Evolutionary conservation across 345 rosid species (phyloP), one percentile per base, ranked within the genome.

Genomic region (Lenwebbia sp.): DNA sequence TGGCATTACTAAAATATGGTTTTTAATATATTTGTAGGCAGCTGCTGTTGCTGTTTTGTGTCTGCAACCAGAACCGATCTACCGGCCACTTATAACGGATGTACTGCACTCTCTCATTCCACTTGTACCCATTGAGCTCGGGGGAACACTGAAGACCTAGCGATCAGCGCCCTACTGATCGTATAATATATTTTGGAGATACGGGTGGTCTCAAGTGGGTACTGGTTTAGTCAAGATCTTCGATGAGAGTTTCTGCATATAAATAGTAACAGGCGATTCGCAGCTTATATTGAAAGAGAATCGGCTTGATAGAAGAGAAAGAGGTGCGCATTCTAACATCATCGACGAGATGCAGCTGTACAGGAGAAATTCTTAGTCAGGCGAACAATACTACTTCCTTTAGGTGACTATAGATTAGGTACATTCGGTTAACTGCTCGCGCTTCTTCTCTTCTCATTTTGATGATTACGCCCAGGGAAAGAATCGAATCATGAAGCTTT

Each of bases 11-110:
- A 55, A 40, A 33, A 2, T 2, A 7, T 50, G 21, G n/a, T 1
- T 44, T 86, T 44, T 54, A 52, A 44, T 76, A 26, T 74, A 37
- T 47, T 37, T 87, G 47, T 92, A 97, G 99, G 98, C 96, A 49
- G 99, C 99, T 1, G 99, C 99, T 52, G 98, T 97, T 81, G 98
- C 99, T 49, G 94, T 97, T 51, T 89, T 97, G 85, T 97, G 99
- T 83, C 93, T 97, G 88, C 99, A 97, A 89, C 95, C 99, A 9
- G 99, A 97, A 86, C 98, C 99, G 26, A n/a, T n/a, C n/a, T n/a
- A n/a, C n/a, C n/a, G n/a, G n/a, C n/a, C n/a, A n/a, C n/a, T n/a
- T n/a, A n/a, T n/a, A n/a, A n/a, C n/a, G n/a, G n/a, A n/a, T n/a
- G n/a, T n/a, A n/a, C n/a, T n/a, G n/a, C n/a, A n/a, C n/a, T n/a